Base-by-base conservation (phyloP, 1,284 basidiomycete genomes). In the Leccinum variabile region DNA sequence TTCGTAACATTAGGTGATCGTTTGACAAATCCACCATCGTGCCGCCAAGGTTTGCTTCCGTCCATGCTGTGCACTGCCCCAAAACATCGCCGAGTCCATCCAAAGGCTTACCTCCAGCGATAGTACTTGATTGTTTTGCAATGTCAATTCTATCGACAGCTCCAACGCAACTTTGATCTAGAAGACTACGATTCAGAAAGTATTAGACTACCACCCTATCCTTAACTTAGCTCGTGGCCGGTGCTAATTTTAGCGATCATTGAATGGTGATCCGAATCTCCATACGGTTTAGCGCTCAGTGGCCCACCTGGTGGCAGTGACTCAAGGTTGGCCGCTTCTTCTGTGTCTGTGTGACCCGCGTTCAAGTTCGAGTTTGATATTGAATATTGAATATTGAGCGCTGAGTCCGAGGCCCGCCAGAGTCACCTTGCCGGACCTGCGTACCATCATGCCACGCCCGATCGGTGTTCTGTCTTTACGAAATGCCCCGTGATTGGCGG, bases 401-500 rank as follows among this genome's bases (percentile, higher is more conserved):
- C 14, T 39, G 37, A 16, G 32, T 13, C 35, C 35, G 35, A 35
- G 5, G 35, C 35, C 35, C 35, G 35, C 35, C 35, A 35, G 35
- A 35, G 35, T 35, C 37, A 14, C 37, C 37, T 16, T 16, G 37
- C 37, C 37, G 16, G 16, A 39, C 37, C 14, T 14, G 39, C 16
- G 39, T 41, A 28, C 25, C 25, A 39, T 7, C 37, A 16, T 39
- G n/a, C n/a, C n/a, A 44, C 41, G 5, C 41, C n/a, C n/a, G 18
- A 41, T 52, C 16, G 2, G 32, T 33, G n/a, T 37, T 54, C 37
- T 57, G n/a, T 44, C 41, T 18, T 63, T 61, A 55, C 60, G 49
- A 49, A 39, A 86, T 44, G 83, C 5, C 85, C 87, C 30, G 76
- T 88, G 22, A 78, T 89, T 56, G 86, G 87, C 57, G 87, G 87